Evolutionary conservation across 2,329 filamentous ascomycete genomes (phyloP).

Genomic region (Epichloe gansuensis): DNA sequence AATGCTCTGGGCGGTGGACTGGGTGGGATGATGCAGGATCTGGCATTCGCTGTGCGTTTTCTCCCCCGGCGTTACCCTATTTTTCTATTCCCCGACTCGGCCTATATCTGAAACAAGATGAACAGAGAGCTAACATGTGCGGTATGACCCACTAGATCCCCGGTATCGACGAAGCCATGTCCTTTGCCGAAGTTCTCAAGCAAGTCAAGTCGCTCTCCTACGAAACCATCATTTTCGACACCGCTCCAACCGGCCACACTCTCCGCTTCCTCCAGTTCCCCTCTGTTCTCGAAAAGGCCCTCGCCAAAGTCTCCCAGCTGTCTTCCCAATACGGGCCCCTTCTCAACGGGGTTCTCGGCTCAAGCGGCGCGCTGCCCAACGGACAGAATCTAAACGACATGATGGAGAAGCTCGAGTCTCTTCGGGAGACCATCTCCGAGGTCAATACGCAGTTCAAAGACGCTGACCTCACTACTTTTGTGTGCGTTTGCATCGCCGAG

Average conservation of each 20-base stretch:
- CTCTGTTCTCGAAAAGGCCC: conserved; percentile 91
- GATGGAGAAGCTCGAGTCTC: conserved; percentile 84
- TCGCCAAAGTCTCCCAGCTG: conserved; percentile 93
- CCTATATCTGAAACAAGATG: neutral
- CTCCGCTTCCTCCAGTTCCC: conserved; percentile 98
- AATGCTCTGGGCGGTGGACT: conserved; percentile 63
- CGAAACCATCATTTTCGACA: conserved; percentile 98
- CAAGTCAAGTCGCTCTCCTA: conserved; percentile 98
- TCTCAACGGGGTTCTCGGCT: conserved; percentile 83
- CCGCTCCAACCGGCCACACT: conserved; percentile 93
- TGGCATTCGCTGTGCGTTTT: conserved; percentile 76
- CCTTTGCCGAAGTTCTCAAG: conserved; percentile 96
- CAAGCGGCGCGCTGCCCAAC: conserved; percentile 63
- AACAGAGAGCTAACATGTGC: neutral
- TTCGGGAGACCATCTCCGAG: conserved; percentile 86
- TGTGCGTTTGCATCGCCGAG: conserved; percentile 96
- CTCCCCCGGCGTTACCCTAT: neutral
- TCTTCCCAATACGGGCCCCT: conserved; percentile 92
- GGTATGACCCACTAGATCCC: conserved; percentile 54
- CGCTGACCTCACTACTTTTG: conserved; percentile 86
- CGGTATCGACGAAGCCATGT: conserved; percentile 98
- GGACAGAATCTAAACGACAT: conserved; percentile 89
- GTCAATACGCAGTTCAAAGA: conserved; percentile 99
- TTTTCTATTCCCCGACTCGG: neutral
- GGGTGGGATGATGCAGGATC: conserved; percentile 96